Evolutionary conservation across 2,329 filamentous ascomycete genomes (phyloP).

Genomic region (Trichophyton simii): DNA sequence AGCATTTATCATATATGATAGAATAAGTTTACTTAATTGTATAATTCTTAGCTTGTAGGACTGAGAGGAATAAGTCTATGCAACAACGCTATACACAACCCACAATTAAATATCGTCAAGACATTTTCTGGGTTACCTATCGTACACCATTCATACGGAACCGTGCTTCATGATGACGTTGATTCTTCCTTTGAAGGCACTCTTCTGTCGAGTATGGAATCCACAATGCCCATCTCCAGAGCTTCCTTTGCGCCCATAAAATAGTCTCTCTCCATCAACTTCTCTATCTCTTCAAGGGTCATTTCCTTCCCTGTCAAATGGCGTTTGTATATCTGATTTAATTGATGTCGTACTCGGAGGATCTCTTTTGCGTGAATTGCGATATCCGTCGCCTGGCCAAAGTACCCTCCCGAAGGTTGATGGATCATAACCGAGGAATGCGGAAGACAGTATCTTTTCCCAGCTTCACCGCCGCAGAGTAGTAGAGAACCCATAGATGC

Average conservation of each 20-base stretch:
- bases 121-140: neutral
- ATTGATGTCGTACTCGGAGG: slow-evolving; percentile 64
- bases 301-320: slow-evolving; percentile 68
- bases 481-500: slow-evolving; percentile 90
- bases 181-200: slow-evolving; percentile 19
- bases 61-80: neutral
- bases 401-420: slow-evolving; percentile 70
- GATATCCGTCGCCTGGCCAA: slow-evolving; percentile 63
- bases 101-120: neutral
- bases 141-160: neutral
- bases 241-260: slow-evolving; percentile 86
- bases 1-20: neutral
- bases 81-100: neutral
- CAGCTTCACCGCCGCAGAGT: slow-evolving; percentile 70
- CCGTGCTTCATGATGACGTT: neutral
- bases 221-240: slow-evolving; percentile 77
- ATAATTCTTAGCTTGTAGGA: neutral
- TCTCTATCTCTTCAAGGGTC: slow-evolving; percentile 71
- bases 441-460: slow-evolving; percentile 79
- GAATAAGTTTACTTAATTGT: neutral
- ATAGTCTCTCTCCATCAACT: slow-evolving; percentile 92
- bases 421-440: slow-evolving; percentile 96
- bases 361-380: slow-evolving; percentile 97
- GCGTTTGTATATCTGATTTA: slow-evolving; percentile 79
- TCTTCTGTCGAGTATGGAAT: slow-evolving; percentile 59